Conservation (phyloP, 2,329 filamentous ascomycete species). For the Fusarium scirpi region DNA sequence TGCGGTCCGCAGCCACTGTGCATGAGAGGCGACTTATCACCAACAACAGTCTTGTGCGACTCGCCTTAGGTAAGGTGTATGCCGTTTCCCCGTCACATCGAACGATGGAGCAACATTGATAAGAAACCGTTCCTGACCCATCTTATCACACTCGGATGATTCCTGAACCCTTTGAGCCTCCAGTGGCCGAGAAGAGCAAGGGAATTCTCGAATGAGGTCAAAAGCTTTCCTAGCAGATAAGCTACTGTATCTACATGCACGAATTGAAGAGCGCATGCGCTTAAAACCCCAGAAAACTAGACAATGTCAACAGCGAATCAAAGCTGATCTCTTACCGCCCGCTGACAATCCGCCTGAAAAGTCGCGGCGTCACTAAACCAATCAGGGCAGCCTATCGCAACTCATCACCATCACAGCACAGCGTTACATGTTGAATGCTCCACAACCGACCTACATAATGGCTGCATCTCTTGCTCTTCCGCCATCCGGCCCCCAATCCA, state of each 20-base stretch:
- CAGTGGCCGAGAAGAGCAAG: slow-evolving; percentile 26
- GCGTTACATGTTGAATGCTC: slow-evolving; percentile 35
- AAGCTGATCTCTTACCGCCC: slow-evolving; percentile 43
- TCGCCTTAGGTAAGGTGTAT: slow-evolving; percentile 2
- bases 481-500: slow-evolving; percentile 31
- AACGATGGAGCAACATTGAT: slow-evolving; percentile 9
- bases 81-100: slow-evolving; percentile 12
- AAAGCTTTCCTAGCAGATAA: background rate
- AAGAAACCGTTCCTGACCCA: slow-evolving; percentile 15
- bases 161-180: slow-evolving; percentile 19
- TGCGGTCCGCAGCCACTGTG: slow-evolving; percentile 29
- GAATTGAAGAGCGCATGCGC: slow-evolving; percentile 33
- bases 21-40: slow-evolving; percentile 31
- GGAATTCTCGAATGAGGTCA: slow-evolving; percentile 23
- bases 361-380: slow-evolving; percentile 38
- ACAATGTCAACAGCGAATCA: slow-evolving; percentile 38
- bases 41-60: slow-evolving; percentile 34
- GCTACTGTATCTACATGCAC: slow-evolving; percentile 9
- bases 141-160: slow-evolving; percentile 17
- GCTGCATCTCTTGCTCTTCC: slow-evolving; percentile 24
- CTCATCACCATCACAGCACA: slow-evolving; percentile 29
- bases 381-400: slow-evolving; percentile 34
- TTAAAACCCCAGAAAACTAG: slow-evolving; percentile 21
- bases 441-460: slow-evolving; percentile 13
- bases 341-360: slow-evolving; percentile 26